Conservation (phyloP, 1,284 basidiomycete species). For the Tilletia indica region DNA sequence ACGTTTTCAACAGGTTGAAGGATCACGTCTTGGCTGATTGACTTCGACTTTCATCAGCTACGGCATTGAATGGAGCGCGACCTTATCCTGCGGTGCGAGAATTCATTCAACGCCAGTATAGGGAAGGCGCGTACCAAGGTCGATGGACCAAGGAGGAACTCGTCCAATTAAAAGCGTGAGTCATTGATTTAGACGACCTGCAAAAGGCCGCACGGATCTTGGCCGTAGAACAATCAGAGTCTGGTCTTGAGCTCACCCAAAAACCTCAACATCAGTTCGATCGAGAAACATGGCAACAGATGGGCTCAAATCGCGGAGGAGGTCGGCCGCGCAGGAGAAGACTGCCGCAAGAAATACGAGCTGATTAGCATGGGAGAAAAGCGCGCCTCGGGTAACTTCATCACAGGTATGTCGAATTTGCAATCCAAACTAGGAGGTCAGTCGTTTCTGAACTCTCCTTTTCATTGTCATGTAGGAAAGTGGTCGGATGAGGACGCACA, state of each 20-base stretch:
- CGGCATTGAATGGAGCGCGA: conserved; percentile 6
- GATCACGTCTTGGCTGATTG: background rate
- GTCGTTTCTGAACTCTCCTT: no score
- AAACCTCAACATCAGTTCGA: background rate
- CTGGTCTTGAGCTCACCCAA: no score
- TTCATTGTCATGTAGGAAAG: no score
- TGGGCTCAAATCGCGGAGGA: background rate
- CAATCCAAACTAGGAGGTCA: no score
- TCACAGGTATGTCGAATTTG: no score
- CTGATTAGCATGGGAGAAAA: background rate
- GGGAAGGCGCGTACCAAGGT: background rate
- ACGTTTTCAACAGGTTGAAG: background rate
- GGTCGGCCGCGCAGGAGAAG: conserved; percentile 7
- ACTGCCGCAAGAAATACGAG: background rate
- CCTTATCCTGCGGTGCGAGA: background rate
- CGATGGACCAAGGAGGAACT: background rate
- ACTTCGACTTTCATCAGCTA: conserved; percentile 2
- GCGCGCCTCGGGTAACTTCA: no score
- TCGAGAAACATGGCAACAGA: background rate
- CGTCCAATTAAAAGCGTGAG: background rate
- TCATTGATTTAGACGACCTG: background rate
- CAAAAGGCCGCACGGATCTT: background rate
- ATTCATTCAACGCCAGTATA: background rate
- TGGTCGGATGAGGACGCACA: no score
- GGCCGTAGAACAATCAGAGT: background rate